Conservation (phyloP, 1,139 yeast genomes). For the Lodderomyces metapsilosis region DNA sequence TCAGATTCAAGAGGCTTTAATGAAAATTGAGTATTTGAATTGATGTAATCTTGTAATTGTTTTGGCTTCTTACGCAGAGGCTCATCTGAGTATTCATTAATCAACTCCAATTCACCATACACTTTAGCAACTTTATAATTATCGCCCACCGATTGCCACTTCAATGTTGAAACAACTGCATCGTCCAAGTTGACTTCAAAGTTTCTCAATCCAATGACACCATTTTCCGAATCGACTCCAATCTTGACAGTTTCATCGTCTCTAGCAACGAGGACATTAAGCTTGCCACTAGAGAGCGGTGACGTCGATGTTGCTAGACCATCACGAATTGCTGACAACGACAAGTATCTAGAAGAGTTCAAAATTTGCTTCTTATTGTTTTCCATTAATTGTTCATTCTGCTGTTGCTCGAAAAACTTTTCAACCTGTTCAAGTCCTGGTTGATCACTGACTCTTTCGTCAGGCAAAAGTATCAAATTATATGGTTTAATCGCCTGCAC, state of each 20-base stretch:
- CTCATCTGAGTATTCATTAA: slow-evolving; percentile 23
- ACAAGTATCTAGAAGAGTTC: slow-evolving; percentile 31
- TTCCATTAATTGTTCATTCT: slow-evolving; percentile 24
- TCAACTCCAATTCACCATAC: slow-evolving; percentile 62
- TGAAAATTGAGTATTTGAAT: slow-evolving; percentile 37
- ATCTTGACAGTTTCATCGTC: slow-evolving; percentile 47
- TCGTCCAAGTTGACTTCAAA: slow-evolving; percentile 75
- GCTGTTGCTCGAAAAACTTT: slow-evolving; percentile 32
- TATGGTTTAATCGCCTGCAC: slow-evolving; percentile 79
- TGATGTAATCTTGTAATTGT: slow-evolving; percentile 30
- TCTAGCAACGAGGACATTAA: slow-evolving; percentile 33
- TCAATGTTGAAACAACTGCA: slow-evolving; percentile 55
- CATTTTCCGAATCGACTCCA: slow-evolving; percentile 39
- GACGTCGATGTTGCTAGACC: slow-evolving; percentile 23
- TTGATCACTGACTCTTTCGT: slow-evolving; percentile 32
- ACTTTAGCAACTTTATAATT: slow-evolving; percentile 84
- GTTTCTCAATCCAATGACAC: slow-evolving; percentile 47
- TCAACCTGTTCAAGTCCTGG: slow-evolving; percentile 22
- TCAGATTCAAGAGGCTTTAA: slow-evolving; percentile 26
- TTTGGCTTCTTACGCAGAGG: slow-evolving; percentile 16
- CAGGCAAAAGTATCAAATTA: slow-evolving; percentile 60
- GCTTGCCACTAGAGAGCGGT: slow-evolving; percentile 17
- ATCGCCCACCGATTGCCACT: slow-evolving; percentile 85
- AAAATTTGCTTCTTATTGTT: slow-evolving; percentile 24
- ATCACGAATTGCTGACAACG: slow-evolving; percentile 34